These are phyloP conservation scores for Gracilaria gracilis DNA, from an alignment of 23 red algal species.

Conservation along the genomic window DNA sequence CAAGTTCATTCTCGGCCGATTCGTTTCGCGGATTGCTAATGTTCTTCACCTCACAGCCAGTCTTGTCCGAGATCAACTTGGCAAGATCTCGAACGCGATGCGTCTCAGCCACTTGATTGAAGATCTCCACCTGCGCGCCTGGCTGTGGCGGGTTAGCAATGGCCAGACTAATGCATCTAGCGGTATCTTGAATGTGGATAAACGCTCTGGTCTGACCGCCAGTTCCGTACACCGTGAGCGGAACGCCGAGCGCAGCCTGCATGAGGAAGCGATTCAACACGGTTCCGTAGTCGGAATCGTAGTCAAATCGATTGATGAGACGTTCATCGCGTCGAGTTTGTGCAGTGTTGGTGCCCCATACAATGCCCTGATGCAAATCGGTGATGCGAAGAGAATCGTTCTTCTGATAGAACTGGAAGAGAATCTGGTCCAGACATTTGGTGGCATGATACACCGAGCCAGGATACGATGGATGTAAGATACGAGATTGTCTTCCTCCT, in stretches of 20 bases:
- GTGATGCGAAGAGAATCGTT: conserved; percentile 97
- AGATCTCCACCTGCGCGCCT: conserved; percentile 93
- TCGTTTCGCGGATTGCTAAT: conserved; percentile 96
- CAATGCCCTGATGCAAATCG: conserved; percentile 99
- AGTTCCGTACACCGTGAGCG: conserved; percentile 99
- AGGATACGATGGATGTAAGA: conserved; percentile 96
- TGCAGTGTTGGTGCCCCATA: conserved; percentile 97
- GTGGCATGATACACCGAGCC: conserved; percentile 95
- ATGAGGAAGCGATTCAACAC: conserved; percentile 99
- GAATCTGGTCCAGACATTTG: conserved; percentile 94
- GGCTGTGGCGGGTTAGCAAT: conserved; percentile 88
- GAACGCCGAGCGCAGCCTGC: conserved; percentile 92
- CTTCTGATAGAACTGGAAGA: conserved; percentile 98
- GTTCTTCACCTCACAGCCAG: conserved; percentile 81
- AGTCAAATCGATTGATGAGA: conserved; percentile 98
- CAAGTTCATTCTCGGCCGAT: conserved; percentile 96
- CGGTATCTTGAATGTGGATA: conserved; percentile 98
- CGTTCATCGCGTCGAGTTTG: conserved; percentile 90
- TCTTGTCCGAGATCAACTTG: conserved; percentile 82
- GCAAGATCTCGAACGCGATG: conserved; percentile 98
- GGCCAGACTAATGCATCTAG: conserved; percentile 92
- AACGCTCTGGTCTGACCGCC: conserved; percentile 99
- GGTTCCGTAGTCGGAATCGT: conserved; percentile 97
- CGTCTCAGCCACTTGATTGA: conserved; percentile 98
- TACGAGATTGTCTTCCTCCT: conserved; percentile 70